Conservation (phyloP, 208 protist species). For the Acanthamoeba healyi region DNA sequence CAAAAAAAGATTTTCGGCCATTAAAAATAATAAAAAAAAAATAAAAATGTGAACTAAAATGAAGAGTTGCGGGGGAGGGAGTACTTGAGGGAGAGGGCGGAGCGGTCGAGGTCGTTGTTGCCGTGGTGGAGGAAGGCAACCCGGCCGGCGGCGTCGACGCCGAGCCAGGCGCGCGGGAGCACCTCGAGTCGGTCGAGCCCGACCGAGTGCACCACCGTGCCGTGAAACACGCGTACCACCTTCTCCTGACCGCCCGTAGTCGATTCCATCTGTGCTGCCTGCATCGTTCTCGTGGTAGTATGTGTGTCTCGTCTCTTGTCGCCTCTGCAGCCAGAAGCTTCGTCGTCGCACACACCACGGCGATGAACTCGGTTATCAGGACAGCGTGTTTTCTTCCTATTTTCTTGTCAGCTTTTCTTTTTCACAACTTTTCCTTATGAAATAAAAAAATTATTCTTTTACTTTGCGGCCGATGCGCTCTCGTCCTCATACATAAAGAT, state of each 20-base stretch:
- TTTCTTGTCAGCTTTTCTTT: not conserved
- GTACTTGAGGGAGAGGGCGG: not conserved
- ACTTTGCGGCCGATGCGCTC: too few relatives aligned
- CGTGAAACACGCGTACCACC: slow-evolving; percentile 31
- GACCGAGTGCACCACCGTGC: slow-evolving; percentile 47
- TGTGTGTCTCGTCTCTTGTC: not conserved
- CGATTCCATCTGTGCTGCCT: not conserved
- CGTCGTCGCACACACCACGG: not conserved
- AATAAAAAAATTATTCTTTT: not conserved
- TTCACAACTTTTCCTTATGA: not conserved
- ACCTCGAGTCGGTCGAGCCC: not conserved
- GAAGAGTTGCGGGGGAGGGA: too few relatives aligned
- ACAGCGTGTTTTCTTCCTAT: not conserved
- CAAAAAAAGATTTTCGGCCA: not conserved
- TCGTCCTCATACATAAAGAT: too few relatives aligned
- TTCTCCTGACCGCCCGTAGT: not conserved
- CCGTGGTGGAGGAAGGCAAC: slow-evolving; percentile 41
- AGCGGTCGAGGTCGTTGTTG: not conserved
- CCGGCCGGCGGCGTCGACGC: slow-evolving; percentile 21
- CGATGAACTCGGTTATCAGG: not conserved
- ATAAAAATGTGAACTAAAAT: too few relatives aligned
- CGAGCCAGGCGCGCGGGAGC: slow-evolving; percentile 23
- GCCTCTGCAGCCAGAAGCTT: not conserved
- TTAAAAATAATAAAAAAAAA: too few relatives aligned
- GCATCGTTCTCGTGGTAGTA: not conserved